Evolutionary conservation across 2,329 filamentous ascomycete genomes (phyloP).

Genomic region (Pseudofabraea citricarpa): DNA sequence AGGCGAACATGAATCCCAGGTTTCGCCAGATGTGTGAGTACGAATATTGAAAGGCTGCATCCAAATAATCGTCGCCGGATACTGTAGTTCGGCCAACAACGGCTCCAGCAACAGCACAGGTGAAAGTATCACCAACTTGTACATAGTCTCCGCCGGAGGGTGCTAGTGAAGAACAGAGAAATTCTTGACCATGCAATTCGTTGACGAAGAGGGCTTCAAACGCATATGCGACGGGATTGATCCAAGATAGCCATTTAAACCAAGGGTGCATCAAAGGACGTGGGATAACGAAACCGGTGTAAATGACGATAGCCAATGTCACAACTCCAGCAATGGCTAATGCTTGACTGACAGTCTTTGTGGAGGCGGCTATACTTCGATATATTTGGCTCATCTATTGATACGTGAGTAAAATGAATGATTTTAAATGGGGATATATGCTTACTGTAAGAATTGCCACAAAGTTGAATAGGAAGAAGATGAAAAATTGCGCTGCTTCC

Average conservation of each 20-base stretch:
- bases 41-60: conserved; percentile 51
- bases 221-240: conserved; percentile 58
- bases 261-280: conserved; percentile 64
- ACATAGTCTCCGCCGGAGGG: conserved; percentile 33
- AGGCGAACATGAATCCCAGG: conserved; percentile 64
- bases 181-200: conserved; percentile 73
- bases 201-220: conserved; percentile 82
- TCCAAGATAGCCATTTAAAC: conserved; percentile 76
- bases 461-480: conserved; percentile 50
- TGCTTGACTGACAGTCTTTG: conserved; percentile 64
- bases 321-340: conserved; percentile 57
- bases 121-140: conserved; percentile 33
- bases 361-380: conserved; percentile 67
- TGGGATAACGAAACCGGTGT: conserved; percentile 37
- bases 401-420: too few relatives aligned
- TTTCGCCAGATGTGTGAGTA: conserved; percentile 41
- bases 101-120: conserved; percentile 57
- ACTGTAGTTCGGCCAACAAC: conserved; percentile 47
- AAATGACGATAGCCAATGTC: conserved; percentile 26
- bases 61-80: conserved; percentile 54
- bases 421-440: conserved; percentile 47
- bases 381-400: conserved; percentile 61
- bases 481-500: conserved; percentile 75
- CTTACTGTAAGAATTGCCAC: conserved; percentile 52
- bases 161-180: conserved; percentile 47